Base-by-base conservation (phyloP, 1,284 basidiomycete species). In the Coriolopsis trogii region DNA sequence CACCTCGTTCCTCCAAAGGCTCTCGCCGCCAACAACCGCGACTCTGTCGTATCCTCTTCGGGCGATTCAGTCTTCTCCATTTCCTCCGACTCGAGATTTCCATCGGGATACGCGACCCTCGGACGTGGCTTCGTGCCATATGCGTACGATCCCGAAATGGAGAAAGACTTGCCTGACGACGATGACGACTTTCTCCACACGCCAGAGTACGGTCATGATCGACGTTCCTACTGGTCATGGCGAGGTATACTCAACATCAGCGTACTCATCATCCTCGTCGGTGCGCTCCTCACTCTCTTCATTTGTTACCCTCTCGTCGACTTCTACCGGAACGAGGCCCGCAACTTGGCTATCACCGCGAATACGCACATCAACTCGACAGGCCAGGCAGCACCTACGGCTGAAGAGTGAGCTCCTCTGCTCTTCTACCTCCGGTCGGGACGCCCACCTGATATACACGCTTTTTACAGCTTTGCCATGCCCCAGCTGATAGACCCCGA, bases 291-390 rank as follows among this genome's bases (percentile, higher is more conserved):
- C 39, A 70, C 73, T 46, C 80, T 95, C 6, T 95, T 95, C 67
- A 81, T 87, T 21, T 82, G 84, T 37, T 94, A 91, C 63, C 93
- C 93, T 2, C 82, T 95, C 62, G 65, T 92, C 60, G 71, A 72
- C 18, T 87, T 78, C 55, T 78, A 79, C 63, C 65, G 68, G 4
- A 69, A 75, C 45, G 67, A 73, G 49, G 70, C 71, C 0, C 73
- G 73, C 56, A 82, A 83, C 46, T 69, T 67, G 1, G 72, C 72
- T 13, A 76, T 90, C 58, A 82, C 84, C 58, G 78, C 78, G 3
- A 91, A 91, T 59, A 80, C 77, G n/a, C 67, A 73, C 40, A 76
- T 90, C 59, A 91, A 91, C 66, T 74, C 67, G 1, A 86, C 84
- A 0, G 88, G 87, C 3, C 83, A 85, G 65, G 70, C 72, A 18